Percentiles rank a stretch among this genome's conserved stretches.
Conservation (phyloP, 2,329 filamentous ascomycete species). For the Calonectria multiphialidica region DNA sequence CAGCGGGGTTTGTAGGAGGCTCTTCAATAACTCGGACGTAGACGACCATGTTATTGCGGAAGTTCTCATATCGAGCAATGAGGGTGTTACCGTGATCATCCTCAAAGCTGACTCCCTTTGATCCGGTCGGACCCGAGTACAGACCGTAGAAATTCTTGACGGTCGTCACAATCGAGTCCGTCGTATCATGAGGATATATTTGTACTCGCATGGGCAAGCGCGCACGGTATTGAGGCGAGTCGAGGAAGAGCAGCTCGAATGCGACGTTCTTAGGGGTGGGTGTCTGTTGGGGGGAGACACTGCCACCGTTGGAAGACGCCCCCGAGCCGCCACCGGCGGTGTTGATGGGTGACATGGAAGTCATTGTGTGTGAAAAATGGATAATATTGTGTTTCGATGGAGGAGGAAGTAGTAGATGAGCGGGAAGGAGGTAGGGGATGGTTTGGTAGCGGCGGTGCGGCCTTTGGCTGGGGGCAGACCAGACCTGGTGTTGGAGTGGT, state of each 20-base stretch:
- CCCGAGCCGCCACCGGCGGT: slow-evolving; percentile 47
- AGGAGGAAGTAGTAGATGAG: slow-evolving; percentile 35
- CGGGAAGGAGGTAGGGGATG: slow-evolving; percentile 35
- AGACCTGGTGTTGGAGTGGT: slow-evolving; percentile 40
- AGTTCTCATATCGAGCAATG: slow-evolving; percentile 97
- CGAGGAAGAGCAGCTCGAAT: slow-evolving; percentile 80
- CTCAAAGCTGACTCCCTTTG: slow-evolving; percentile 93
- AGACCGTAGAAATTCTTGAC: slow-evolving; percentile 99
- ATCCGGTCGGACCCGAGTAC: slow-evolving; percentile 78
- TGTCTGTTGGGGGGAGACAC: slow-evolving; percentile 60
- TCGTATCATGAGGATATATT: slow-evolving; percentile 95
- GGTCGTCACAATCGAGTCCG: slow-evolving; percentile 96
- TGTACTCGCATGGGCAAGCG: slow-evolving; percentile 88
- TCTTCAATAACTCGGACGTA: slow-evolving; percentile 88
- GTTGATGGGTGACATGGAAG: slow-evolving; percentile 60
- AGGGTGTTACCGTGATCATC: slow-evolving; percentile 89
- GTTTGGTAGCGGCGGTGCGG: slow-evolving; percentile 46
- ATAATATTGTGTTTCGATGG: slow-evolving; percentile 43
- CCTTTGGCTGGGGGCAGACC: slow-evolving; percentile 49
- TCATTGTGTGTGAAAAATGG: slow-evolving; percentile 53
- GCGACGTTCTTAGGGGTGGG: slow-evolving; percentile 78
- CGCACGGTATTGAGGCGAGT: slow-evolving; percentile 76
- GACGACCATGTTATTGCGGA: slow-evolving; percentile 90
- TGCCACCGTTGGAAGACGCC: slow-evolving; percentile 56
- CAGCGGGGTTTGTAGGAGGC: slow-evolving; percentile 56